These are phyloP conservation scores for Thinopyrum elongatum DNA, from an alignment of 176 grass and related monocot genomes.

Conservation along the genomic window DNA sequence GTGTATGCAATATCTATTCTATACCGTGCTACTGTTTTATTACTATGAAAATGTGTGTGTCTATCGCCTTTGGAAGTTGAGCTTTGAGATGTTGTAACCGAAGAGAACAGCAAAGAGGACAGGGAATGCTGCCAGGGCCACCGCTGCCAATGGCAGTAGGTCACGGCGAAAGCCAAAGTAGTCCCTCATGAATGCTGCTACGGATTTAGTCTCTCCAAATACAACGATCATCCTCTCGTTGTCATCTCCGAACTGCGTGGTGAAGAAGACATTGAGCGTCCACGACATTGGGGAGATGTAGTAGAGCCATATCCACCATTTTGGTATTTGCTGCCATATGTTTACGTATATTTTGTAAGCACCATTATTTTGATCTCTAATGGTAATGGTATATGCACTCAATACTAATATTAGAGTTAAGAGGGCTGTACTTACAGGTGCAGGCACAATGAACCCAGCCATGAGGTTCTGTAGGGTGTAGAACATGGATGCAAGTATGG, in stretches of 20 bases:
- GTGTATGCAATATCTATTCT: not conserved
- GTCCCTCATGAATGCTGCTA: constrained; percentile 49
- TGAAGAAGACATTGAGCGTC: constrained; percentile 68
- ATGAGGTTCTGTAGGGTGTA: constrained; percentile 59
- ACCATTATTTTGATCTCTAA: not conserved
- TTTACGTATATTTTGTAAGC: not conserved
- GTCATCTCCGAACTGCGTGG: constrained; percentile 62
- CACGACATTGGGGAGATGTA: constrained; percentile 54
- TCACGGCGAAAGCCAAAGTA: constrained; percentile 64
- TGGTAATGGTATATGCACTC: not conserved
- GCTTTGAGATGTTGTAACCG: constrained; percentile 55
- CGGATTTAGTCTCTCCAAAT: constrained; percentile 56
- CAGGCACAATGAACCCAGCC: constrained; percentile 63
- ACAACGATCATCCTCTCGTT: constrained; percentile 5
- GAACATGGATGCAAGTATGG: constrained; percentile 61
- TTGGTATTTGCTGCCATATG: constrained; percentile 72
- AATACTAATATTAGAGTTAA: not conserved
- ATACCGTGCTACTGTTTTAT: not conserved
- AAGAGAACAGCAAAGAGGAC: constrained; percentile 54
- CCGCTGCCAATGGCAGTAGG: constrained; percentile 41
- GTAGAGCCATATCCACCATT: constrained; percentile 90
- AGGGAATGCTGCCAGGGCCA: constrained; percentile 48
- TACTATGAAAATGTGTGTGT: not conserved
- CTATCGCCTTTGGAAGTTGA: constrained; percentile 79
- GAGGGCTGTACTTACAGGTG: constrained; percentile 45